These are phyloP conservation scores for Ophiocordyceps unilateralis DNA, from an alignment of 2,329 filamentous ascomycete species.

Conservation along the genomic window DNA sequence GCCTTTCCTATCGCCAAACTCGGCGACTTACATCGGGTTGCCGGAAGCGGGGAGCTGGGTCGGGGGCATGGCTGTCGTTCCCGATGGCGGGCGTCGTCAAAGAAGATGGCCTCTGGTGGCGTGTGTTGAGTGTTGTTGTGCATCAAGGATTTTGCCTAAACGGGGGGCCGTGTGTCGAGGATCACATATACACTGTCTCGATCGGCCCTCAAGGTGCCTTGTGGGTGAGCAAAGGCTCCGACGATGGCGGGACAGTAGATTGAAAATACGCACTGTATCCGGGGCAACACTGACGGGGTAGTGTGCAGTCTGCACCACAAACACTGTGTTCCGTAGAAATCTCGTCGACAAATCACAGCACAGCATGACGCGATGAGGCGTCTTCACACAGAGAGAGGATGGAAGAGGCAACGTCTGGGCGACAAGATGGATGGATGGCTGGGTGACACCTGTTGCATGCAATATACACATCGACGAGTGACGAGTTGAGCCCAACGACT, in stretches of 20 bases:
- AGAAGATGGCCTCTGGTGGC: neutral
- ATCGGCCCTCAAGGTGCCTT: too few species aligned
- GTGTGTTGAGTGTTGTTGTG: neutral
- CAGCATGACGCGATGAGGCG: neutral
- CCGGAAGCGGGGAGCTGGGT: conserved; percentile 28
- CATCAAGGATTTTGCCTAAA: neutral
- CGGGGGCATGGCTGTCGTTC: conserved; percentile 19
- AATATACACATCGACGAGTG: too few species aligned
- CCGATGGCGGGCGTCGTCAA: neutral
- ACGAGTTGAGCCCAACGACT: too few species aligned
- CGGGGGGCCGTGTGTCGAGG: neutral
- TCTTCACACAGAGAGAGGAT: neutral
- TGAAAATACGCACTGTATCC: neutral
- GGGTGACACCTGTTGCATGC: too few species aligned
- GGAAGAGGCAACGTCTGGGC: too few species aligned
- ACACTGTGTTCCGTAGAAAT: neutral
- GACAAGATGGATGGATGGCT: too few species aligned
- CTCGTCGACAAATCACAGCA: neutral
- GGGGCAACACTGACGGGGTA: neutral
- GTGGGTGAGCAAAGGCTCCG: too few species aligned
- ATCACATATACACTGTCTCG: neutral
- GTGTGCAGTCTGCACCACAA: neutral
- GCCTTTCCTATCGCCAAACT: neutral
- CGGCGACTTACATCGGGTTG: conserved; percentile 25
- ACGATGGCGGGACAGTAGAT: neutral